Evolutionary conservation across 2,329 filamentous ascomycete genomes (phyloP).

Genomic region (Penicillium sumatraense): DNA sequence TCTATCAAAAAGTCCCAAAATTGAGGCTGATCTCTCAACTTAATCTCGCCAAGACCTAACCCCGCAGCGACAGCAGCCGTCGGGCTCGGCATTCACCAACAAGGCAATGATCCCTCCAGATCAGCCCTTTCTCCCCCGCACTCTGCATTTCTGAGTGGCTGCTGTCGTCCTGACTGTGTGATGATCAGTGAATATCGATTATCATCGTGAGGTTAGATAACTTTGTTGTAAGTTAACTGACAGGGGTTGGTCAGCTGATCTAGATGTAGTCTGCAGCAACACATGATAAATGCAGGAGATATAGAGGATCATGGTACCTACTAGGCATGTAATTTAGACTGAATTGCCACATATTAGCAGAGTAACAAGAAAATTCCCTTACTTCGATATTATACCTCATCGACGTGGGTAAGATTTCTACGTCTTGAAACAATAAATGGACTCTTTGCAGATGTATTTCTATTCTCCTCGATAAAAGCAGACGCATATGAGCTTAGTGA

Average conservation of each 20-base stretch:
- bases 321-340: too few relatives aligned
- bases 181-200: background rate
- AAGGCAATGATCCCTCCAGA: slow-evolving; percentile 21
- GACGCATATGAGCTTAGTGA: background rate
- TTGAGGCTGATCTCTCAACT: background rate
- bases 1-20: background rate
- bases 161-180: too few relatives aligned
- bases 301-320: background rate
- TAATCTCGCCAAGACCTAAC: slow-evolving; percentile 17
- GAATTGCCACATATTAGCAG: too few relatives aligned
- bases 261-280: too few relatives aligned
- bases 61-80: slow-evolving; percentile 11
- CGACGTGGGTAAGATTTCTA: too few relatives aligned
- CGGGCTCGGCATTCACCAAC: slow-evolving; percentile 18
- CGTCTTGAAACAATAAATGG: background rate
- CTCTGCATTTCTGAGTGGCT: slow-evolving; percentile 13
- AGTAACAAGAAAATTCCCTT: too few relatives aligned
- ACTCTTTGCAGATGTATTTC: background rate
- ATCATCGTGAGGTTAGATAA: slow-evolving; percentile 12
- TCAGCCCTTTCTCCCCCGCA: background rate
- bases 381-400: too few relatives aligned
- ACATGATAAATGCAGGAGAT: too few relatives aligned
- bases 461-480: background rate
- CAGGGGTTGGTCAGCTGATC: background rate
- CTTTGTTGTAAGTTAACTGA: slow-evolving; percentile 4